Evolutionary conservation across 2,329 filamentous ascomycete species (phyloP).

Genomic region (Cercospora janseana): DNA sequence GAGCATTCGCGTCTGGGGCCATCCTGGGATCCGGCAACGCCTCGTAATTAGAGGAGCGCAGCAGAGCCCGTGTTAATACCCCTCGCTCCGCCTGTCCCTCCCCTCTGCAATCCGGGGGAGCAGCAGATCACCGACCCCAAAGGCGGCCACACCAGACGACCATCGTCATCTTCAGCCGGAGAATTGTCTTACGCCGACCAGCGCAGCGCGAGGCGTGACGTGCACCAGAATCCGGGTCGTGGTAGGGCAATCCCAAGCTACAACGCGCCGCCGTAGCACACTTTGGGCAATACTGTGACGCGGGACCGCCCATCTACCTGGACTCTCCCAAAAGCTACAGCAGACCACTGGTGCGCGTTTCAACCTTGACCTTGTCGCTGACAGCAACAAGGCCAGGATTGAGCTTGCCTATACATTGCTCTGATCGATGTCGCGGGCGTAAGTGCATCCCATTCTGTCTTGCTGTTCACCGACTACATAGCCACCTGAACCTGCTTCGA

Average conservation of each 20-base stretch:
- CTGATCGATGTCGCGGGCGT: conserved; percentile 28
- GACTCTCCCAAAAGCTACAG: conserved; percentile 9
- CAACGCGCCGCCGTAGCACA: conserved; percentile 16
- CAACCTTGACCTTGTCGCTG: conserved; percentile 28
- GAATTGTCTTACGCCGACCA: conserved; percentile 13
- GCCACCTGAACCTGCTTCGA: conserved; percentile 6
- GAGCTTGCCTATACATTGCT: conserved; percentile 22
- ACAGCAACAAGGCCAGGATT: conserved; percentile 25
- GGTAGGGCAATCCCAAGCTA: conserved; percentile 10
- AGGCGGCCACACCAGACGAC: conserved; percentile 9
- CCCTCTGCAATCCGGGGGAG: conserved; percentile 1
- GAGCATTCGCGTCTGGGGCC: conserved; percentile 10
- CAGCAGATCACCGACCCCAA: not conserved
- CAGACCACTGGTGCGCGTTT: conserved; percentile 10
- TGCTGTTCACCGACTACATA: not conserved
- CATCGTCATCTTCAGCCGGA: conserved; percentile 7
- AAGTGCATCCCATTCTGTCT: conserved; percentile 18
- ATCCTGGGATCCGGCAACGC: conserved; percentile 19
- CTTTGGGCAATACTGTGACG: conserved; percentile 16
- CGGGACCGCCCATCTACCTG: conserved; percentile 21
- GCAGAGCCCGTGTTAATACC: conserved; percentile 2
- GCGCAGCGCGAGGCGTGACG: conserved; percentile 9
- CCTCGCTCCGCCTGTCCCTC: conserved; percentile 1
- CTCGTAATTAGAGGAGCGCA: conserved; percentile 18
- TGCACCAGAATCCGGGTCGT: conserved; percentile 13